phyloP scores from a whole-genome alignment of 2,329 filamentous ascomycete genomes.

The Pyrenochaeta sp. region DNA sequence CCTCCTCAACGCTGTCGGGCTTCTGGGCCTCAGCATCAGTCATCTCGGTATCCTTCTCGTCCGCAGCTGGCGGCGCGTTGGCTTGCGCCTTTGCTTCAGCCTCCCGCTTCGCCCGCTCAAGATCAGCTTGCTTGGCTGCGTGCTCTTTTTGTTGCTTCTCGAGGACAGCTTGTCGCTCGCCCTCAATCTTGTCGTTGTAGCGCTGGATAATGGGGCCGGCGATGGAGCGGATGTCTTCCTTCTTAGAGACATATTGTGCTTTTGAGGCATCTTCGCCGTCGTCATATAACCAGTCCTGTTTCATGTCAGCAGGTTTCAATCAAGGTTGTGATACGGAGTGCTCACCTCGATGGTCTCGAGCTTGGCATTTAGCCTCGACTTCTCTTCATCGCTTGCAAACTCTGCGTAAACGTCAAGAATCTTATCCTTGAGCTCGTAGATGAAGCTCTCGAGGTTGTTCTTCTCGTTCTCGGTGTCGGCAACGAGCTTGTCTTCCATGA shows the following conservation, averaged over 20 bases:
- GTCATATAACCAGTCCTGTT: slow-evolving; percentile 96
- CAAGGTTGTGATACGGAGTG: not conserved
- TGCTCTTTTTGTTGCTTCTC: slow-evolving; percentile 71
- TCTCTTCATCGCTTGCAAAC: slow-evolving; percentile 91
- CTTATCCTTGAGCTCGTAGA: slow-evolving; percentile 97
- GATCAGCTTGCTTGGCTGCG: slow-evolving; percentile 69
- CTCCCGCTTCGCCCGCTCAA: slow-evolving; percentile 79
- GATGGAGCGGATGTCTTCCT: slow-evolving; percentile 91
- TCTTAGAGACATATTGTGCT: slow-evolving; percentile 91
- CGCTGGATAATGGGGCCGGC: slow-evolving; percentile 92
- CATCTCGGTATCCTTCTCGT: slow-evolving; percentile 63
- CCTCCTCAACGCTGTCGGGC: slow-evolving; percentile 51
- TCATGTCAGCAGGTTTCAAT: slow-evolving; percentile 16
- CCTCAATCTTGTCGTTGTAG: slow-evolving; percentile 93
- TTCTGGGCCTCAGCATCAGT: slow-evolving; percentile 62
- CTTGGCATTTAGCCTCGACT: slow-evolving; percentile 83
- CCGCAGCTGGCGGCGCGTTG: slow-evolving; percentile 45
- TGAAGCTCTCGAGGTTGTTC: slow-evolving; percentile 98
- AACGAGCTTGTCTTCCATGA: slow-evolving; percentile 98
- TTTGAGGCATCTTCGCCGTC: slow-evolving; percentile 95
- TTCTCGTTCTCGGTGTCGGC: slow-evolving; percentile 99
- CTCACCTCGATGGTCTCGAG: slow-evolving; percentile 87
- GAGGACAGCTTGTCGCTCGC: slow-evolving; percentile 78
- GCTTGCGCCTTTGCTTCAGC: slow-evolving; percentile 71
- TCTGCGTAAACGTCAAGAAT: slow-evolving; percentile 90